Evolutionary conservation across 768 basidiomycete species (phyloP).

Genomic region (Boletus pseudo-olivaceus): DNA sequence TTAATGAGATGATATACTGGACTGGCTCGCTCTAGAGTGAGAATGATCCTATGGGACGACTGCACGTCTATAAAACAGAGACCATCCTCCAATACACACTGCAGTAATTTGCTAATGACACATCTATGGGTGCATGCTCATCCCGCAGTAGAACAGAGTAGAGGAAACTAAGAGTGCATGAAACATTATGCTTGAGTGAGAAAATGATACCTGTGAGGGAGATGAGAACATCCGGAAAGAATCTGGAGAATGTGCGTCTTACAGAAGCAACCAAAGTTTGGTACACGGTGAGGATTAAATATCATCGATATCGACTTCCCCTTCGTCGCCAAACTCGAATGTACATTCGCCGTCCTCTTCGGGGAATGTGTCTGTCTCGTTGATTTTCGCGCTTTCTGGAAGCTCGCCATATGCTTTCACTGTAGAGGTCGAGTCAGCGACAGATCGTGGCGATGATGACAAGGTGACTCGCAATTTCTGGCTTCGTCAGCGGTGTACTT

Average conservation of each 20-base stretch:
- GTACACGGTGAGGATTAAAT: constrained; percentile 47
- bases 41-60: background rate
- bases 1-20: constrained; percentile 30
- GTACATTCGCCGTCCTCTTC: constrained; percentile 88
- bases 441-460: background rate
- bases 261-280: constrained; percentile 12
- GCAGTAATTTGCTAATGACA: constrained; percentile 16
- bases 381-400: constrained; percentile 94
- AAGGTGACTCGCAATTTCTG: constrained; percentile 55
- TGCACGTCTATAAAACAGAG: constrained; percentile 4
- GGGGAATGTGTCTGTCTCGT: constrained; percentile 92
- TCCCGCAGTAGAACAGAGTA: constrained; percentile 12
- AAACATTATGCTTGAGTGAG: constrained; percentile 10
- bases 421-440: constrained; percentile 27
- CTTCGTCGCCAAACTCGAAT: constrained; percentile 89
- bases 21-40: background rate
- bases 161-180: constrained; percentile 3
- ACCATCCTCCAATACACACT: constrained; percentile 17
- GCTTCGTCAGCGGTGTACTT: constrained; percentile 98
- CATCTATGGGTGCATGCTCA: constrained; percentile 24
- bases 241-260: background rate
- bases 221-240: background rate
- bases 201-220: constrained; percentile 8
- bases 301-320: constrained; percentile 86
- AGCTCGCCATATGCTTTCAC: constrained; percentile 98